Conservation (phyloP, 73 alveolate genomes). For the Paramecium sonneborni region DNA sequence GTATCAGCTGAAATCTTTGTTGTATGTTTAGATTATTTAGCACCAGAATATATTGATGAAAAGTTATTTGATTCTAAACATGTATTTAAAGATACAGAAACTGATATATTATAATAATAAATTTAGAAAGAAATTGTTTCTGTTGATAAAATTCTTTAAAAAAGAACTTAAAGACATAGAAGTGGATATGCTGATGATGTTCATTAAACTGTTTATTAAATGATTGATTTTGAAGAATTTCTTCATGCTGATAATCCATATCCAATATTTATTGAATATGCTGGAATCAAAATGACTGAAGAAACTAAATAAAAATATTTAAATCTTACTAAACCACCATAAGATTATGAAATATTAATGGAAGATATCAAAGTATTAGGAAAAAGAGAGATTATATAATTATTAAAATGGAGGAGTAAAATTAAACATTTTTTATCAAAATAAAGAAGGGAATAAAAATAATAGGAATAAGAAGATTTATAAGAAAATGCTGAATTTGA, state of each 20-base stretch:
- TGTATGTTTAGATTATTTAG: conserved; percentile 92
- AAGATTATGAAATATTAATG: conserved; percentile 77
- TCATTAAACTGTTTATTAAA: conserved; percentile 80
- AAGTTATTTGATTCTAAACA: conserved; percentile 95
- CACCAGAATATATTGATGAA: conserved; percentile 98
- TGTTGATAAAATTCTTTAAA: conserved; percentile 84
- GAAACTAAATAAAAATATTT: conserved; percentile 80
- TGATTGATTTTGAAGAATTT: conserved; percentile 84
- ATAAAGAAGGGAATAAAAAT: conserved; percentile 57
- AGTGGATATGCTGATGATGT: conserved; percentile 91
- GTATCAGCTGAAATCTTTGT: conserved; percentile 98
- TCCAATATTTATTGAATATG: conserved; percentile 80
- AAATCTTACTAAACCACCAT: conserved; percentile 68
- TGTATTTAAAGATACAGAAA: conserved; percentile 92
- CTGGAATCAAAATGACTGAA: conserved; percentile 73
- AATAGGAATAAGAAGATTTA: conserved; percentile 60
- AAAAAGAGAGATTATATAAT: conserved; percentile 83
- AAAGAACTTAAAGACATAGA: conserved; percentile 88
- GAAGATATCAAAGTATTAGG: conserved; percentile 95
- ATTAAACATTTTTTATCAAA: conserved; percentile 75
- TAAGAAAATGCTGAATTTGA: conserved; percentile 75
- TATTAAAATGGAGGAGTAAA: conserved; percentile 89
- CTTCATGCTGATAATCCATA: conserved; percentile 92
- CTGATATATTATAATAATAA: conserved; percentile 67
- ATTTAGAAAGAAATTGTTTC: conserved; percentile 72